Conservation (phyloP, 305 asterid genomes). For the Rubia tinctorum region DNA sequence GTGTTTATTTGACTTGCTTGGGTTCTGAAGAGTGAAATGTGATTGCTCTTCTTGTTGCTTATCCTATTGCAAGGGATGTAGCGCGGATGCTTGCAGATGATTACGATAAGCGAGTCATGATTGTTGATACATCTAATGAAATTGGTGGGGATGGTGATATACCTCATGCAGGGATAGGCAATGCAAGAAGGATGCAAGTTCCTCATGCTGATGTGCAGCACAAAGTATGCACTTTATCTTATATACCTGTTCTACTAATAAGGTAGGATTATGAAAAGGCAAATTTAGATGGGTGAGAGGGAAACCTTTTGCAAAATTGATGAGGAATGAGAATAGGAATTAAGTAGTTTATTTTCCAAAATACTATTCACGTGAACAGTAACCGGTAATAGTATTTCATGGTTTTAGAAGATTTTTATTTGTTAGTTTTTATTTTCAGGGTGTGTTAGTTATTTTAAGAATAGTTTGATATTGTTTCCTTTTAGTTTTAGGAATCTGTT, state of each 20-base stretch:
- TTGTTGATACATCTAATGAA: conserved; percentile 96
- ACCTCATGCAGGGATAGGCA: conserved; percentile 89
- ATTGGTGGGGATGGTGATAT: conserved; percentile 98
- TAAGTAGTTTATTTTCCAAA: too few species aligned
- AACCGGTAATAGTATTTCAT: too few species aligned
- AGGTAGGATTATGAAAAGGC: background rate
- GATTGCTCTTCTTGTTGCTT: conserved; percentile 18
- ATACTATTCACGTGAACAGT: too few species aligned
- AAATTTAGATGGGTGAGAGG: background rate
- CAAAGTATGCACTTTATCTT: conserved; percentile 44
- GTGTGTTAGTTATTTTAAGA: too few species aligned
- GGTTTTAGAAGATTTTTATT: too few species aligned
- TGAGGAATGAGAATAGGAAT: too few species aligned
- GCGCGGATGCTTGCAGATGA: conserved; percentile 96
- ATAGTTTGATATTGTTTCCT: too few species aligned
- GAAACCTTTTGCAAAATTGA: background rate
- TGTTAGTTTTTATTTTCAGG: too few species aligned
- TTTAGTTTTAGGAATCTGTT: too few species aligned
- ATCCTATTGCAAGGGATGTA: conserved; percentile 53
- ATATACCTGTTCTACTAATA: conserved; percentile 9
- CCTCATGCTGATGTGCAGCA: conserved; percentile 88
- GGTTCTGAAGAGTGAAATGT: background rate
- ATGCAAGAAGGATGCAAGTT: conserved; percentile 96
- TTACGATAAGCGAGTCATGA: conserved; percentile 88
- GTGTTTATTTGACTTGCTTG: background rate